A percentile compares a stretch with the other conserved stretches of the same genome.
These are phyloP conservation scores for Pelargonium nanum DNA, from an alignment of 345 rosid genomes.

Conservation along the genomic window DNA sequence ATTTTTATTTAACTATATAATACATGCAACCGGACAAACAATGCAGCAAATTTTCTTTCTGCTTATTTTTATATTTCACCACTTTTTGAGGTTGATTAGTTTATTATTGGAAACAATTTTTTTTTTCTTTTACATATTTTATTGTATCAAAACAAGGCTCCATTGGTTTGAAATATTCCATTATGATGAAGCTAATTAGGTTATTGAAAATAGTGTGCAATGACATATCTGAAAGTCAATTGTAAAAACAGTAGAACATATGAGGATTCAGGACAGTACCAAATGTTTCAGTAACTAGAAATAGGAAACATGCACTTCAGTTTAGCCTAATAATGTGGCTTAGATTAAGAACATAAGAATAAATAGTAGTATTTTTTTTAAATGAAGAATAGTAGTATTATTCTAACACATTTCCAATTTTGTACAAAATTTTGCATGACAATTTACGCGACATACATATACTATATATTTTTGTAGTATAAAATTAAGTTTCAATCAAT, in stretches of 20 bases:
- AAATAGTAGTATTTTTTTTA: too few species aligned
- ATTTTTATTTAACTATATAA: too few species aligned
- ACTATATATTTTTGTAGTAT: too few species aligned
- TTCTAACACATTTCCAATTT: too few species aligned
- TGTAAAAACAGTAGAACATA: background rate
- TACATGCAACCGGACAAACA: background rate
- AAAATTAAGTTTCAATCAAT: too few species aligned
- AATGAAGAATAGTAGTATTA: too few species aligned
- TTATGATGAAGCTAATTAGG: background rate
- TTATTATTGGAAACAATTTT: background rate
- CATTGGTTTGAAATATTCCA: background rate
- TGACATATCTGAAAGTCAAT: background rate
- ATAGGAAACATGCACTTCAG: background rate
- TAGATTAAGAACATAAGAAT: too few species aligned
- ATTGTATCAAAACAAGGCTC: background rate
- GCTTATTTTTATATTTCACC: background rate
- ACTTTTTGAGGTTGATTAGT: background rate
- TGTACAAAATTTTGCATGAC: too few species aligned
- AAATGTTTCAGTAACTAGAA: background rate
- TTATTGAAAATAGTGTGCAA: background rate
- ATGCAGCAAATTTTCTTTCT: background rate
- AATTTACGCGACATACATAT: too few species aligned
- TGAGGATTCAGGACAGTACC: background rate
- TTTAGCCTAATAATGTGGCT: too few species aligned
- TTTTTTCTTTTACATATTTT: background rate